Evolutionary conservation across 352 stramenopile species (phyloP), one percentile per base, ranked within the genome.

Genomic region (Phytophthora brassicae): DNA sequence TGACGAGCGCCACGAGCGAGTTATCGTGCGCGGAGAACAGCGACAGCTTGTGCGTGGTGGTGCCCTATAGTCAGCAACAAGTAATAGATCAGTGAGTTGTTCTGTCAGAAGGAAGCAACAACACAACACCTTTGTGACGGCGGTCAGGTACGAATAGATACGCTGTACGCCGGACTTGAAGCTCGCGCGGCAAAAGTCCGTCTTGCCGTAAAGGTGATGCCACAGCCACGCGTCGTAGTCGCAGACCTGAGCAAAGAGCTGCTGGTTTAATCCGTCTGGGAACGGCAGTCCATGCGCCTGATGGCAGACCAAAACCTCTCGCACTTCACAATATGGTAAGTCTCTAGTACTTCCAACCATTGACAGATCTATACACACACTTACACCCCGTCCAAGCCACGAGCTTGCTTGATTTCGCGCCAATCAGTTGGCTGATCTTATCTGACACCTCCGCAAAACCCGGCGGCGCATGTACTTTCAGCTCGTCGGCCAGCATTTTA

Each of bases 11-110:
- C 24, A 94, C 81, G 14, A 94, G 67, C 51, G 85, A 90, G 65
- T 92, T 92, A 64, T 94, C 82, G 64, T 94, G 85, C 0, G 75
- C 81, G 0, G 85, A 94, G 68, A 91, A 88, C 0, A 94, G 67
- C 39, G 85, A 88, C 36, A 94, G 31, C 46, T 81, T 88, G 69
- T 82, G 75, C 6, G 60, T 60, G 14, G 29, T 56, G 36, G 43
- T 35, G 35, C 53, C 54, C 41, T 67, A 41, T 26, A n/a, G 36
- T 57, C 11, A 66, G 23, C 41, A 54, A 52, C 11, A 1, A 47
- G 23, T 13, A 33, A 54, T 4, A 45, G 38, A 7, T 11, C 16
- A 66, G 3, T 19, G n/a, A 42, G 16, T 12, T 13, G 16, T 59
- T 2, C n/a, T 31, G n/a, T n/a, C n/a, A n/a, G n/a, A n/a, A n/a